Conservation (phyloP, 495 filamentous ascomycete species). For the Hypomontagnella submonticulosa region DNA sequence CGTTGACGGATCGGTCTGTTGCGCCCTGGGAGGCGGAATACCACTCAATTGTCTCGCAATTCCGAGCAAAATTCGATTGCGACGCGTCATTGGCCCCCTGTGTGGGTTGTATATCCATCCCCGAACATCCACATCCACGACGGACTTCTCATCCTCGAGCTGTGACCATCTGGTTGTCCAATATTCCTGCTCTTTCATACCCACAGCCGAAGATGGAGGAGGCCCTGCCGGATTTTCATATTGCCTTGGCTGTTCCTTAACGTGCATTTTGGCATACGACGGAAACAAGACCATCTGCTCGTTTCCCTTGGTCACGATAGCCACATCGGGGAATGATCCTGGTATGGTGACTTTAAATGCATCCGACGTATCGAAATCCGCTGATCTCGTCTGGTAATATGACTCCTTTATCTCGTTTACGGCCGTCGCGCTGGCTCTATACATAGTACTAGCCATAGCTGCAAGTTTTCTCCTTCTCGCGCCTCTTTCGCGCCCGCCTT, state of each 20-base stretch:
- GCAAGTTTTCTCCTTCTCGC: conserved; percentile 81
- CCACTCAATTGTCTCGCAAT: conserved; percentile 86
- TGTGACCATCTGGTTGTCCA: conserved; percentile 76
- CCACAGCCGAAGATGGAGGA: conserved; percentile 27
- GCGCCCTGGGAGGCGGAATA: conserved; percentile 70
- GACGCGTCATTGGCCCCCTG: conserved; percentile 84
- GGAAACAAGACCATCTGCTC: conserved; percentile 97
- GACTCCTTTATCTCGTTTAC: conserved; percentile 91
- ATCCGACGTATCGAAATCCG: conserved; percentile 61
- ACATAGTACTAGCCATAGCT: conserved; percentile 59
- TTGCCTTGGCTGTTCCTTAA: conserved; percentile 51
- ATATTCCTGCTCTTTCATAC: conserved; percentile 68
- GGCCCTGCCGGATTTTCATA: conserved; percentile 36
- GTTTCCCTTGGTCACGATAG: conserved; percentile 78
- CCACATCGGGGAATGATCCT: conserved; percentile 82
- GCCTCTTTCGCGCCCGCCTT: conserved; percentile 67
- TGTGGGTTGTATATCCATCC: conserved; percentile 94
- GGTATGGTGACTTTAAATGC: conserved; percentile 69
- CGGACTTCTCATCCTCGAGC: conserved; percentile 77
- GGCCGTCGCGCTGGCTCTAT: conserved; percentile 79
- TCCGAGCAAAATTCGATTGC: conserved; percentile 86
- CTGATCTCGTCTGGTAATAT: conserved; percentile 78
- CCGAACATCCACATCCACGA: conserved; percentile 92
- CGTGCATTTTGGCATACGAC: conserved; percentile 81
- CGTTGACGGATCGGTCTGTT: conserved; percentile 35